Conservation (phyloP, 768 basidiomycete species). For the Boletellus ananas region DNA sequence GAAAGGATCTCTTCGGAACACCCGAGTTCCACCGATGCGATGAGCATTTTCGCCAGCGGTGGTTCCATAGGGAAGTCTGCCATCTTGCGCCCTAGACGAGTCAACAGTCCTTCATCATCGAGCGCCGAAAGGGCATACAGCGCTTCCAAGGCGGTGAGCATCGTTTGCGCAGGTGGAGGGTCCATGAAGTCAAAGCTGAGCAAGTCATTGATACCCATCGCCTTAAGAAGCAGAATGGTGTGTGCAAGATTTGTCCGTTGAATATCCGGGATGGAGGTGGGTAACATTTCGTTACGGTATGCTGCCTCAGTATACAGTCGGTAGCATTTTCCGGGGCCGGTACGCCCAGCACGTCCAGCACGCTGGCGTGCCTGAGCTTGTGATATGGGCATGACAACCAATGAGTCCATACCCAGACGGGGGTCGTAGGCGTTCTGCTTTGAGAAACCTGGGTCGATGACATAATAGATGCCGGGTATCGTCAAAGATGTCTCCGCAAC, state of each 20-base stretch:
- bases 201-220: conserved; percentile 98
- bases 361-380: conserved; percentile 97
- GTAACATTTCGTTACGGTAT: conserved; percentile 98
- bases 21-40: conserved; percentile 93
- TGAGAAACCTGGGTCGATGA: conserved; percentile 96
- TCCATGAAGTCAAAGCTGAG: conserved; percentile 99
- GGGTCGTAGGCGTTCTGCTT: conserved; percentile 99
- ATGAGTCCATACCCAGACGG: conserved; percentile 95
- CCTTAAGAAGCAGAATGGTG: conserved; percentile 94
- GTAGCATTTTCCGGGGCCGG: conserved; percentile 97
- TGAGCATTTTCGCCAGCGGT: conserved; percentile 93
- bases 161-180: conserved; percentile 93
- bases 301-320: conserved; percentile 97
- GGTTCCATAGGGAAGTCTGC: conserved; percentile 99
- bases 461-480: conserved; percentile 98
- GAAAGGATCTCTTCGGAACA: conserved; percentile 98
- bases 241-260: conserved; percentile 90
- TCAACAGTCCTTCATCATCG: conserved; percentile 94
- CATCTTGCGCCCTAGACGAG: conserved; percentile 95
- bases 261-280: conserved; percentile 96
- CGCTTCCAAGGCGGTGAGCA: conserved; percentile 93
- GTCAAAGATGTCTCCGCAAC: conserved; percentile 98
- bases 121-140: conserved; percentile 93
- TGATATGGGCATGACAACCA: conserved; percentile 98
- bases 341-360: conserved; percentile 93